Percentiles rank a stretch among this genome's conserved stretches.
Evolutionary conservation across 768 basidiomycete species (phyloP).

Genomic region (Tylopilus plumbeoviolaceoides): DNA sequence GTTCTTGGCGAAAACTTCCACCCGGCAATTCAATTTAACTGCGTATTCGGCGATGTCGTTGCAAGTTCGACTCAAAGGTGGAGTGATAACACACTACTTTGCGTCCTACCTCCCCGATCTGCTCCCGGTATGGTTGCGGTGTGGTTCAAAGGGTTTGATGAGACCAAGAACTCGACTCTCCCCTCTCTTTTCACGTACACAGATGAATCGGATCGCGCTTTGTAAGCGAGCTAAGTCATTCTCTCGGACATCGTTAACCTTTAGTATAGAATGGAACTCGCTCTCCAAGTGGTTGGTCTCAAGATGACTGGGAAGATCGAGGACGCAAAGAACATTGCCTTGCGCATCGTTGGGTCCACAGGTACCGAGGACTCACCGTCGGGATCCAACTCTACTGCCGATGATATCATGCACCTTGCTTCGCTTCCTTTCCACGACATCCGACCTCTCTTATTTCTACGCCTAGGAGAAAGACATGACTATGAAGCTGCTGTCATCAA

Average conservation of each 20-base stretch:
- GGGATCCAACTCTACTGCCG: slow-evolving; percentile 28
- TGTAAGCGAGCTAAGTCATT: slow-evolving; percentile 49
- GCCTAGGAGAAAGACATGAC: slow-evolving; percentile 50
- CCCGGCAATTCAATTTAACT: slow-evolving; percentile 62
- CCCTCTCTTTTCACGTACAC: slow-evolving; percentile 83
- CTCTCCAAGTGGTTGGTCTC: slow-evolving; percentile 89
- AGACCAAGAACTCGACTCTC: slow-evolving; percentile 49
- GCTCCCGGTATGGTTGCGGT: slow-evolving; percentile 85
- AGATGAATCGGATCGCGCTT: slow-evolving; percentile 82
- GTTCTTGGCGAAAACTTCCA: slow-evolving; percentile 90
- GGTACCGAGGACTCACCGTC: slow-evolving; percentile 46
- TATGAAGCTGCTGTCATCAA: slow-evolving; percentile 78
- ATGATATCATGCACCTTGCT: slow-evolving; percentile 54
- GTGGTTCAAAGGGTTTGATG: slow-evolving; percentile 75
- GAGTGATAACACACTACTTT: slow-evolving; percentile 92
- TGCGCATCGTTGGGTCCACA: slow-evolving; percentile 84
- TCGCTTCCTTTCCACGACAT: slow-evolving; percentile 46
- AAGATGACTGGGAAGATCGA: slow-evolving; percentile 97
- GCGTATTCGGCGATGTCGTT: slow-evolving; percentile 79
- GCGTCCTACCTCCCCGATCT: slow-evolving; percentile 79
- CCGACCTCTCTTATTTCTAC: slow-evolving; percentile 53
- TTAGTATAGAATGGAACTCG: slow-evolving; percentile 80
- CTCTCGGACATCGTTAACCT: slow-evolving; percentile 11
- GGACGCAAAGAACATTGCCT: slow-evolving; percentile 88
- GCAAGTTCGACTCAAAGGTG: slow-evolving; percentile 86